These are phyloP conservation scores for Pouteria campechiana DNA, from an alignment of 179 eudicot genomes.

Conservation along the genomic window DNA sequence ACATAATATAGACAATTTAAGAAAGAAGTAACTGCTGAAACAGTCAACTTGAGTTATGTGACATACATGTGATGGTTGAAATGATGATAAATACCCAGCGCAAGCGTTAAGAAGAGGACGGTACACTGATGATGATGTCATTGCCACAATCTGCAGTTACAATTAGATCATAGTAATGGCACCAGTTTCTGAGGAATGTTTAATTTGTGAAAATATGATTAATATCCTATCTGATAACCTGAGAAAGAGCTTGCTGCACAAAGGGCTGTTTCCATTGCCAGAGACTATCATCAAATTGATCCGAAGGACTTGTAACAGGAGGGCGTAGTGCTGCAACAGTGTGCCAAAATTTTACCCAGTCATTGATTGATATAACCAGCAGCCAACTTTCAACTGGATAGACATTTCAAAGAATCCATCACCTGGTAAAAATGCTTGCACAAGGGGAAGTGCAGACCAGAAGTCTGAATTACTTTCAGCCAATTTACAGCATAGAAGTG, in stretches of 20 bases:
- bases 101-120: conserved; percentile 69
- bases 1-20: too few relatives aligned
- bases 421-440: conserved; percentile 91
- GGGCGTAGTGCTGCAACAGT: conserved; percentile 80
- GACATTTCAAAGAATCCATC: too few relatives aligned
- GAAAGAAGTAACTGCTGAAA: too few relatives aligned
- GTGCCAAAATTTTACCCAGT: too few relatives aligned
- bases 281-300: conserved; percentile 50
- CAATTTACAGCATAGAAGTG: conserved; percentile 64
- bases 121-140: conserved; percentile 51
- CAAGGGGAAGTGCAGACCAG: conserved; percentile 71
- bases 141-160: conserved; percentile 60
- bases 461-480: conserved; percentile 47
- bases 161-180: too few relatives aligned
- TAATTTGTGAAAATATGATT: not conserved
- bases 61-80: conserved; percentile 78
- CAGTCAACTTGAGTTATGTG: too few relatives aligned
- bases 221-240: conserved; percentile 28
- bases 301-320: conserved; percentile 24
- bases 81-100: conserved; percentile 76
- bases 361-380: too few relatives aligned
- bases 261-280: conserved; percentile 68
- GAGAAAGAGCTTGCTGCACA: conserved; percentile 67
- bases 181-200: conserved; percentile 10
- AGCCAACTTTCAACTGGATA: too few relatives aligned